Conservation (phyloP, 148 eudicot genomes). For the Camellia sinensis region DNA sequence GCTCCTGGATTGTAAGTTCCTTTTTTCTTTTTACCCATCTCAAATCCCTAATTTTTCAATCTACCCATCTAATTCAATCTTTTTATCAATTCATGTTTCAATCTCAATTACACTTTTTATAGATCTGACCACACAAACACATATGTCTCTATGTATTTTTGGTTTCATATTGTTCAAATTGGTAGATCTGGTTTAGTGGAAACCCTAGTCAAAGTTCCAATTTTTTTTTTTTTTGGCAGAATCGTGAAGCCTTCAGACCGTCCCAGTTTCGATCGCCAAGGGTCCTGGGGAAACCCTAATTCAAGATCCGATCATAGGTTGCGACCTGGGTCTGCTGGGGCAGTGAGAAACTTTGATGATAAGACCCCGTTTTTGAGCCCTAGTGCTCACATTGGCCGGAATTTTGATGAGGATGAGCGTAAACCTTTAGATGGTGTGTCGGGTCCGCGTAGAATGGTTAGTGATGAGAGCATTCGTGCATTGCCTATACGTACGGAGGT, state of each 20-base stretch:
- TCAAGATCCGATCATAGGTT: conserved; percentile 68
- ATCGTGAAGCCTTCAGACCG: conserved; percentile 65
- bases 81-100: background rate
- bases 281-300: conserved; percentile 60
- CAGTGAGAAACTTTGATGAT: conserved; percentile 60
- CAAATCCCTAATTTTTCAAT: background rate
- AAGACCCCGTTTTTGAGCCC: conserved; percentile 59
- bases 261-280: conserved; percentile 51
- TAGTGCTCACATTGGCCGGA: conserved; percentile 61
- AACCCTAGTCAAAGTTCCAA: conserved; percentile 1
- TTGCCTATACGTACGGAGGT: conserved; percentile 38
- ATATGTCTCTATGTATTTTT: background rate
- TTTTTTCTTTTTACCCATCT: background rate
- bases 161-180: conserved; percentile 14
- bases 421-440: conserved; percentile 79
- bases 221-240: conserved; percentile 32
- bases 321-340: conserved; percentile 79
- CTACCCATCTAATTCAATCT: background rate
- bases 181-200: conserved; percentile 13
- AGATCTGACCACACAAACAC: conserved; percentile 19
- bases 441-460: conserved; percentile 62
- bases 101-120: background rate
- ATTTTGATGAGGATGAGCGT: conserved; percentile 94
- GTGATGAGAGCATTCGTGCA: conserved; percentile 53
- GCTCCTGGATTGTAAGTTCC: conserved; percentile 89